Evolutionary conservation across 148 eudicot genomes (phyloP).

Genomic region (Diospyros kaki): DNA sequence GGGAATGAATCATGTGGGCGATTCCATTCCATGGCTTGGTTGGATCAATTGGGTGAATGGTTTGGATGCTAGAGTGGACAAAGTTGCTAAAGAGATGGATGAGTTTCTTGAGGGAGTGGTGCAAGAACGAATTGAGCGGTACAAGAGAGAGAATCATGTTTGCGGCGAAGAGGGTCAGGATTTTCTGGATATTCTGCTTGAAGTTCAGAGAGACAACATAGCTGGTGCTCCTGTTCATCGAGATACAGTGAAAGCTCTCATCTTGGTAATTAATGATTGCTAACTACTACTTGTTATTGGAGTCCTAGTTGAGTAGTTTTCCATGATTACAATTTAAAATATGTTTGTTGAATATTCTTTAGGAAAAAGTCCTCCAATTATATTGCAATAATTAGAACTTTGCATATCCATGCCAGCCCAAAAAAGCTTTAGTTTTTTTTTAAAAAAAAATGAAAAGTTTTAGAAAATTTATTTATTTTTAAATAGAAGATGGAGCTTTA

Average conservation of each 20-base stretch:
- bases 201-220: not conserved
- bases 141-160: not conserved
- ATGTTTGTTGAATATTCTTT: too few relatives aligned
- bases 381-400: too few relatives aligned
- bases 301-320: too few relatives aligned
- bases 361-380: too few relatives aligned
- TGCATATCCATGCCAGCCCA: too few relatives aligned
- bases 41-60: slow-evolving; percentile 4
- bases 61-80: not conserved
- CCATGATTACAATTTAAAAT: too few relatives aligned
- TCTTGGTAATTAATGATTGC: not conserved
- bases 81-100: slow-evolving; percentile 1
- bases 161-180: not conserved
- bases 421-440: too few relatives aligned
- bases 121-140: not conserved
- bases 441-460: too few relatives aligned
- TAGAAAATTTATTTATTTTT: too few relatives aligned
- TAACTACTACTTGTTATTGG: too few relatives aligned
- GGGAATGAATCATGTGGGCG: not conserved
- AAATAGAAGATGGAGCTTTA: too few relatives aligned
- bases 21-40: not conserved
- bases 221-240: not conserved
- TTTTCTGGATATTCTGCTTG: slow-evolving; percentile 6
- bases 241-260: slow-evolving; percentile 1
- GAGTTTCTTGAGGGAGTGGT: slow-evolving; percentile 9